Base-by-base conservation (phyloP, 129 eudicot genomes). In the Pittosporum tobira region DNA sequence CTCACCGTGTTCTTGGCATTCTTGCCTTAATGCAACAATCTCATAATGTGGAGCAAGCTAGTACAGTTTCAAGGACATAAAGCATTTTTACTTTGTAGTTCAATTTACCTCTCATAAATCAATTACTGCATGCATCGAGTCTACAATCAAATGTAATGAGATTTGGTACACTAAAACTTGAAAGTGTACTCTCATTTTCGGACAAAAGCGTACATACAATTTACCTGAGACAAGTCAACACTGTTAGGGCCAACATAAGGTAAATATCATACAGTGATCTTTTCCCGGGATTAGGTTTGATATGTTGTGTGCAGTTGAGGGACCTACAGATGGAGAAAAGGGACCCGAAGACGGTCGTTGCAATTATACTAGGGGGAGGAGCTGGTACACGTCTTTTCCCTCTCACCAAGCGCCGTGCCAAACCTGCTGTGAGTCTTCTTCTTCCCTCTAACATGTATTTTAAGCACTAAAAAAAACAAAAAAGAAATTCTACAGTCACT, bases 321-420 rank as follows among this genome's bases (percentile, higher is more conserved):
- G 88, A 89, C 79, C 49, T 73, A 25, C 88, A 80, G 37, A 77
- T 71, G 86, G 88, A 79, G 77, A 89, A 73, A 68, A 75, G 75
- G 77, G 93, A 85, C 59, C 73, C 97, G 0, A 68, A 76, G 40
- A 79, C 88, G 0, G 97, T 86, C 46, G 94, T 78, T 67, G 97
- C 94, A 25, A 64, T 90, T 26, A 90, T 90, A 65, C 71, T 89
- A 15, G 97, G 97, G 47, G 97, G 96, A 51, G 96, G 96, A 69
- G 96, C 96, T 36, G 96, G 97, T 27, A 89, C 95, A 34, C 97
- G 97, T 2, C 94, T 90, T 58, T 90, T 85, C 65, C 97, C 97
- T 24, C 88, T 90, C 52, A 90, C 97, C 10, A 90, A 85, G 30
- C 87, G 89, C 4, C 86, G 95, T 22, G 97, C 97, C 25, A 90